Evolutionary conservation across 495 filamentous ascomycete genomes (phyloP).

Genomic region (Talaromyces proteolyticus): DNA sequence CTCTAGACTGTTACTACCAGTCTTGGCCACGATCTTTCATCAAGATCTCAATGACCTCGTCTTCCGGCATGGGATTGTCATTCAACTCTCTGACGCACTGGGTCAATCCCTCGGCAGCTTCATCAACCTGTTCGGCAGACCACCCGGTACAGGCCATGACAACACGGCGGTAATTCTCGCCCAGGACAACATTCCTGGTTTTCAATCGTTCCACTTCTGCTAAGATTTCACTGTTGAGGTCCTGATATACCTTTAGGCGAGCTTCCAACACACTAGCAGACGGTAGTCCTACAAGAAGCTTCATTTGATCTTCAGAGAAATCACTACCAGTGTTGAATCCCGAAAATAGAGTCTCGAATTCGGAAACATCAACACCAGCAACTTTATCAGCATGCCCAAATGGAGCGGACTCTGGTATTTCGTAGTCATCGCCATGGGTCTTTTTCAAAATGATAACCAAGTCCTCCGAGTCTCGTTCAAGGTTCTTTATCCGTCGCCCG

Average conservation of each 20-base stretch:
- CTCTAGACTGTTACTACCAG: slow-evolving; percentile 24
- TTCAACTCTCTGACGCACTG: slow-evolving; percentile 44
- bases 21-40: slow-evolving; percentile 45
- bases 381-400: slow-evolving; percentile 51
- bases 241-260: slow-evolving; percentile 25
- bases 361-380: slow-evolving; percentile 36
- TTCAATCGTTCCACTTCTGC: slow-evolving; percentile 33
- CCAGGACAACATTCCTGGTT: slow-evolving; percentile 39
- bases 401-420: slow-evolving; percentile 20
- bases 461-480: slow-evolving; percentile 47
- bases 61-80: slow-evolving; percentile 40
- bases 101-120: slow-evolving; percentile 39
- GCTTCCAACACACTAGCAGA: slow-evolving; percentile 21
- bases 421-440: slow-evolving; percentile 20
- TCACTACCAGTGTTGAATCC: slow-evolving; percentile 28
- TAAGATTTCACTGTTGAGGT: slow-evolving; percentile 26
- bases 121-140: slow-evolving; percentile 40
- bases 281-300: slow-evolving; percentile 24
- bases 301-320: slow-evolving; percentile 30
- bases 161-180: slow-evolving; percentile 42
- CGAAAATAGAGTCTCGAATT: slow-evolving; percentile 32
- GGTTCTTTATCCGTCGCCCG: slow-evolving; percentile 55
- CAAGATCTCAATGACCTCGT: slow-evolving; percentile 42
- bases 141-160: slow-evolving; percentile 44
- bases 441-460: slow-evolving; percentile 32